Base-by-base conservation (phyloP, 192 early-diverging fungal species). In the Spizellomyces punctatus region DNA sequence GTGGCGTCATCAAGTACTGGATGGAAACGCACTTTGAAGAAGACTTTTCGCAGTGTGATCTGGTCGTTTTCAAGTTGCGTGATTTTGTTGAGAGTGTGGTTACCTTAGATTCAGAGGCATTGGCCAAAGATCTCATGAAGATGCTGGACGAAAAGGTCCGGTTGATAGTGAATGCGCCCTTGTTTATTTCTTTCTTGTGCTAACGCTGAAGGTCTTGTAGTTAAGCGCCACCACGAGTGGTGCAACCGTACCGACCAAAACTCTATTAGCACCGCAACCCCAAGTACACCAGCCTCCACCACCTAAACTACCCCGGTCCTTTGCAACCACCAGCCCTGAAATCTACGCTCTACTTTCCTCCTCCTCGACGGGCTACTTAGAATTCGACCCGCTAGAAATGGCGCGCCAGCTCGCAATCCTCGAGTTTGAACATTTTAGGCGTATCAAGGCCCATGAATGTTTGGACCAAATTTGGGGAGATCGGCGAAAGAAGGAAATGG, bases 381-480 rank as follows among this genome's bases (percentile, higher is more conserved):
- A 86, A 6, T 58, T 86, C 12, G 85, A 86, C 71, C 80, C 85
- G 5, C 46, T 81, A 4, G 85, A 88, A 59, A 77, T 88, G 73
- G 85, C 85, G 5, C 72, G 77, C 17, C 86, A 88, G 46, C 55
- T 88, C 19, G 85, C 86, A 10, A 64, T 84, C 9, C 60, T 82
- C 6, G 86, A 88, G 19, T 80, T 74, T 50, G 73, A 80, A 46
- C 71, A 81, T 61, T 88, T 82, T 62, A 21, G 54, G 44, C 19
- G 64, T 8, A 78, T 88, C 21, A 77, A 76, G 65, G 67, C 81
- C 6, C 76, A 78, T 45, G 86, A 88, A 68, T 87, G 82, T 57
- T 22, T 79, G 27, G 86, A 86, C 74, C 82, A 85, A 67, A 88
- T 88, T 47, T 88, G 86, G 85, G 81, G 80, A 7, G 58, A 66